Conservation (phyloP, 768 basidiomycete species). For the Mycena metata region DNA sequence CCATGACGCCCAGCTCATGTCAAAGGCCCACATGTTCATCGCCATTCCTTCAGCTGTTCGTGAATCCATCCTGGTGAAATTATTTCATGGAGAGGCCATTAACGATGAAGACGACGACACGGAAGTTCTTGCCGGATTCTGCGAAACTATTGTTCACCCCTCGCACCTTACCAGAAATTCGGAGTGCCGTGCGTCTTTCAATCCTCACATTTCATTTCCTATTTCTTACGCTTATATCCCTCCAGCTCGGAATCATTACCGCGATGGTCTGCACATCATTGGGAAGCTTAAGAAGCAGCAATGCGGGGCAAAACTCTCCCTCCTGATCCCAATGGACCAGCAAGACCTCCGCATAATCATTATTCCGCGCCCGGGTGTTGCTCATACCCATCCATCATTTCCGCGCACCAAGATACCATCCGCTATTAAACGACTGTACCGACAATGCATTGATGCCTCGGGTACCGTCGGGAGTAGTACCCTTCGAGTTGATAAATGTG, state of each 20-base stretch:
- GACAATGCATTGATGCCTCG: not conserved
- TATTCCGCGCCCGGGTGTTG: not conserved
- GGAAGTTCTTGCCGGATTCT: not conserved
- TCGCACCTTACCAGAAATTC: not conserved
- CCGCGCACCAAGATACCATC: conserved; percentile 6
- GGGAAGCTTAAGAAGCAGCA: not conserved
- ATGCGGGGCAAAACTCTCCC: conserved; percentile 1
- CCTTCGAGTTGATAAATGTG: conserved; percentile 17
- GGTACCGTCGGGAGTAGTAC: not conserved
- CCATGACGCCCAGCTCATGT: too few species aligned
- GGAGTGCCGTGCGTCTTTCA: conserved; percentile 4
- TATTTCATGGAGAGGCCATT: not conserved
- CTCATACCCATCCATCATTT: conserved; percentile 11
- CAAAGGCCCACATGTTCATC: not conserved
- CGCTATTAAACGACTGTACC: not conserved
- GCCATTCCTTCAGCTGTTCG: not conserved
- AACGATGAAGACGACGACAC: conserved; percentile 7
- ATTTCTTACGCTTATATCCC: not conserved
- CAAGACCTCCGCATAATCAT: conserved; percentile 1
- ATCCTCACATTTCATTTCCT: not conserved
- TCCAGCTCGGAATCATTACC: conserved; percentile 18
- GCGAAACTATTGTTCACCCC: not conserved
- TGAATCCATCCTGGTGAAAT: not conserved
- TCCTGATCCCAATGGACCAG: conserved; percentile 3
- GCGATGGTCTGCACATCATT: not conserved